Evolutionary conservation across 2,329 filamentous ascomycete species (phyloP).

Genomic region (Penicillium hordei): DNA sequence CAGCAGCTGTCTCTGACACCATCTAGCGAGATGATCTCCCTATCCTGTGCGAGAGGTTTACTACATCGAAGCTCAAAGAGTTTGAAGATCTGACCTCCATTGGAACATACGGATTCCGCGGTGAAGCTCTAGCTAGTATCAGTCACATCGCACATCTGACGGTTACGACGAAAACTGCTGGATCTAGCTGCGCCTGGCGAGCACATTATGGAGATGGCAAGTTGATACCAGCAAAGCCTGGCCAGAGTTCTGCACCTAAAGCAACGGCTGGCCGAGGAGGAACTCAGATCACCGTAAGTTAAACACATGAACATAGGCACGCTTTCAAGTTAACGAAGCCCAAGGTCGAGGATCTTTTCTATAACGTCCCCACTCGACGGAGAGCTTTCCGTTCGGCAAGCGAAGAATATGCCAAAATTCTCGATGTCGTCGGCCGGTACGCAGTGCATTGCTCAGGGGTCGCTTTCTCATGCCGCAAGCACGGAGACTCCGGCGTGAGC

Average conservation of each 20-base stretch:
- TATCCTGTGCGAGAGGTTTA: constrained; percentile 93
- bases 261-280: constrained; percentile 82
- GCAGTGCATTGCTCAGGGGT: constrained; percentile 90
- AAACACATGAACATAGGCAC: not conserved
- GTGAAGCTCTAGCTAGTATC: constrained; percentile 94
- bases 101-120: constrained; percentile 94
- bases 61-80: constrained; percentile 88
- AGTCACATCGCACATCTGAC: constrained; percentile 96
- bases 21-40: constrained; percentile 79
- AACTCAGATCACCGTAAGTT: constrained; percentile 81
- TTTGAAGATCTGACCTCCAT: constrained; percentile 93
- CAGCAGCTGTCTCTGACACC: constrained; percentile 10
- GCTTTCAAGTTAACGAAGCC: not conserved
- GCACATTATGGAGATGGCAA: constrained; percentile 84
- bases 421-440: constrained; percentile 91
- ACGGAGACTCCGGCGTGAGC: constrained; percentile 80
- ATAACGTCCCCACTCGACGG: constrained; percentile 86
- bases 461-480: constrained; percentile 94
- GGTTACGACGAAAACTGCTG: constrained; percentile 89
- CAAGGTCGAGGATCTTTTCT: constrained; percentile 87
- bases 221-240: constrained; percentile 79
- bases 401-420: constrained; percentile 96
- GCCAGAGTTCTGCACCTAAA: constrained; percentile 81
- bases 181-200: constrained; percentile 85
- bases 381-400: constrained; percentile 86